Conservation (phyloP, 257 asterid species). For the Ophiorrhiza pumila region DNA sequence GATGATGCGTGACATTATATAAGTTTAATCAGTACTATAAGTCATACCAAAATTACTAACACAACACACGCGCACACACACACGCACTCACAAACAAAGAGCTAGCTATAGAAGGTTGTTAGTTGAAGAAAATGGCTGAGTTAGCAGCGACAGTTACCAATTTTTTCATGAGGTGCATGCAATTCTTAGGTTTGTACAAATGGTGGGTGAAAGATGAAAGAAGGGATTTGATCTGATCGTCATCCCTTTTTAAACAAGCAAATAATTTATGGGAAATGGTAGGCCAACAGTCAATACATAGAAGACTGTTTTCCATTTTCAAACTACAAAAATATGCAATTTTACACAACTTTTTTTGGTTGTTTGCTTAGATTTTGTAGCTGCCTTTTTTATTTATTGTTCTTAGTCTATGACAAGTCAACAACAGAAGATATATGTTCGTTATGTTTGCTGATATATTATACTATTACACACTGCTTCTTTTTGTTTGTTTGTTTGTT, state of each 20-base stretch:
- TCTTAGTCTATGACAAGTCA: not conserved
- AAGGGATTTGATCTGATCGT: no score
- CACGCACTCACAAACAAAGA: not conserved
- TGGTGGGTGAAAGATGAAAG: slow-evolving; percentile 9
- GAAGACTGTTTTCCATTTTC: not conserved
- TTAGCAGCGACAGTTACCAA: slow-evolving; percentile 9
- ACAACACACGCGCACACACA: not conserved
- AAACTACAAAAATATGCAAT: not conserved
- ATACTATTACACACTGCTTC: no score
- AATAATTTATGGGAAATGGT: slow-evolving; percentile 7
- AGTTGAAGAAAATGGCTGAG: slow-evolving; percentile 13
- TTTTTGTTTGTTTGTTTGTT: no score
- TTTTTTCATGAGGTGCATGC: not conserved
- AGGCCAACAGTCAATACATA: slow-evolving; percentile 14
- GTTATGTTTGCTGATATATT: not conserved
- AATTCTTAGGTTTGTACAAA: slow-evolving; percentile 4
- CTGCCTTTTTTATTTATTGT: not conserved
- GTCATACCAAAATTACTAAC: slow-evolving; percentile 7
- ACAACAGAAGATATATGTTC: not conserved
- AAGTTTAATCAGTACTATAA: not conserved
- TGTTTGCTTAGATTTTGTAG: not conserved
- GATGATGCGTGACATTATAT: not conserved
- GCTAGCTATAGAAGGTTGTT: slow-evolving; percentile 3
- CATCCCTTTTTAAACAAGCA: slow-evolving; percentile 7
- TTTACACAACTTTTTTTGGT: no score